Evolutionary conservation across 2,329 filamentous ascomycete species (phyloP).

Genomic region (Pseudogymnoascus sp.): DNA sequence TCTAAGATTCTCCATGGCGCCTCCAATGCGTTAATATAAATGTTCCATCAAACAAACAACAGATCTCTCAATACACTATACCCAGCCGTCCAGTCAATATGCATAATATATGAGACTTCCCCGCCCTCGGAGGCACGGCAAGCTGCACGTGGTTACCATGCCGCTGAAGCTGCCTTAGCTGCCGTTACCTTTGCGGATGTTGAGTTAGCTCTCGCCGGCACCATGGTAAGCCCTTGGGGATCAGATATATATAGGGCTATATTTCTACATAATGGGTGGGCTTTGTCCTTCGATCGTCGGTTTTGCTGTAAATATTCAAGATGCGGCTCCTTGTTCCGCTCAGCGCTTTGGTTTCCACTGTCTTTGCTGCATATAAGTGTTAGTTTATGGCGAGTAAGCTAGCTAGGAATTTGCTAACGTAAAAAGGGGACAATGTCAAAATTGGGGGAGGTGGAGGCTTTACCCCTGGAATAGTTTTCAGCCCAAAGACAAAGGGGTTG

Average conservation of each 20-base stretch:
- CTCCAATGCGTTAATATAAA: neutral
- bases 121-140: neutral
- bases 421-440: conserved; percentile 38
- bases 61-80: neutral
- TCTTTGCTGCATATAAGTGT: neutral
- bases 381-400: neutral
- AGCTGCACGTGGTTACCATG: neutral
- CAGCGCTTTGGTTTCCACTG: conserved; percentile 6
- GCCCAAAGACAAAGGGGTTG: conserved; percentile 41
- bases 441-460: conserved; percentile 52
- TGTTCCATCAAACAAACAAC: conserved; percentile 6
- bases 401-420: neutral
- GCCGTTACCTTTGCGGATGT: neutral
- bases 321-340: conserved; percentile 2
- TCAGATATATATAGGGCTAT: neutral
- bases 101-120: neutral
- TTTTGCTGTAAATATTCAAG: neutral
- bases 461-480: conserved; percentile 48
- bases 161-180: neutral
- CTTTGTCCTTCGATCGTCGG: neutral
- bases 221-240: neutral
- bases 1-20: neutral
- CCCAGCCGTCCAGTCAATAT: conserved; percentile 2
- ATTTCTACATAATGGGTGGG: neutral
- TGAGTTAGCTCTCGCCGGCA: neutral